Base-by-base conservation (phyloP, 2,329 filamentous ascomycete species). In the Cyclaneusma minus region DNA sequence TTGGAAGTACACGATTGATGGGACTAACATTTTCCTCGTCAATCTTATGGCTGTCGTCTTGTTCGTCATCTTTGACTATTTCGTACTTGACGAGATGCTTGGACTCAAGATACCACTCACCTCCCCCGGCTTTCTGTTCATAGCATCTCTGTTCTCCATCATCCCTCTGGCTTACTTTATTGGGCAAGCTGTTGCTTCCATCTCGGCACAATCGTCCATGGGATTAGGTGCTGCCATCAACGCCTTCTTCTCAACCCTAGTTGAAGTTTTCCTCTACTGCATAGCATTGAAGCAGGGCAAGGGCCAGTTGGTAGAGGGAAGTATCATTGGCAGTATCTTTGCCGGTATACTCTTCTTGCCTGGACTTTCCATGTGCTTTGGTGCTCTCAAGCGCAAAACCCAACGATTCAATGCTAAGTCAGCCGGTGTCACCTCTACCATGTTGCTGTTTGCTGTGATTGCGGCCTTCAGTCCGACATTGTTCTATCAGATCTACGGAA, bases 1-100 rank as follows among this genome's bases (percentile, higher is more conserved):
- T 59, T 98, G 91, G 87, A 98, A 98, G 55, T 98, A 98, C 55
- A 98, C 89, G 4, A 64, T 98, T 31, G 89, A 98, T 47, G 91
- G 89, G 29, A 98, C 89, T 34, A 98, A 98, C 54, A 92, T 98
- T 47, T 95, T 98, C 56, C 70, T 98, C 38, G 94, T 98, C 60
- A 98, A 98, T 49, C 67, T 98, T 30, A 82, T 95, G 56, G 78
- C 72, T 8, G 69, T 98, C 11, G 89, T 98, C n/a, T 58, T 81
- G 13, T 94, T 98, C 46, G 80, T 87, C 44, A 91, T 98, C 35
- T 70, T 92, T 37, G 89, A 98, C 58, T 95, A 87, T 63, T 73
- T 73, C 32, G 62, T 98, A 13, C 60, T 98, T 14, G 65, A 73
- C 17, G 58, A 72, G 10, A 53, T 70, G 4, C 53, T 95, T 18